Evolutionary conservation across 306 rosid genomes (phyloP), one percentile per base, ranked within the genome.

Genomic region (Rubus parviflorus): DNA sequence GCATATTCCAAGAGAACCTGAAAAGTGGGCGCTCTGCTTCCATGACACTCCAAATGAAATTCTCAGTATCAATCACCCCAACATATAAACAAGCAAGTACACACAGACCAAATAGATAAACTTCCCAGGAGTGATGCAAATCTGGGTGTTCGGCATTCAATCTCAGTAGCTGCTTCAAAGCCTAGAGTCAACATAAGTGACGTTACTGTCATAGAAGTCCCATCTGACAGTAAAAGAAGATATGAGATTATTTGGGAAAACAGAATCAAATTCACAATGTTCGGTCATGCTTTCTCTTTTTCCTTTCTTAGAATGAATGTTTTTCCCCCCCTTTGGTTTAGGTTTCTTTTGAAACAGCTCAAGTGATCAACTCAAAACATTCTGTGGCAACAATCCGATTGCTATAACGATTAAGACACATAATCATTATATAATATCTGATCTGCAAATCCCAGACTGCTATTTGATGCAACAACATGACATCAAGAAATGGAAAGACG

Each of bases 131-230:
- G 72, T 97, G 82, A 78, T 92, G 97, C 30, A 97, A 88, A 82
- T 92, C 98, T 77, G 98, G 99, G 85, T 96, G 97, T 68, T 96
- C 97, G 7, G 90, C 85, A 67, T 92, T 86, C 96, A 96, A 85
- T 82, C 98, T 87, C 72, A 96, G 83, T 67, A 96, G 89, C 86
- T 92, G 98, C 89, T 91, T 92, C 52, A 91, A 86, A 85, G 98
- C 99, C 98, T 96, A 69, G 64, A 87, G 70, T 42, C 37, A 78
- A 78, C 77, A 78, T 19, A 57, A 75, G 19, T 20, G 70, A 40
- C 40, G 22, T 22, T 45, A 46, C 37, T 73, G 14, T 23, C 17
- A n/a, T n/a, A n/a, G n/a, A 67, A 65, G 47, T 9, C 60, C 19
- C 54, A 17, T 61, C 66, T 61, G 66, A 61, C 22, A 7, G 15